Conservation (phyloP, 352 stramenopile genomes). For the Phytopythium mirpurense region DNA sequence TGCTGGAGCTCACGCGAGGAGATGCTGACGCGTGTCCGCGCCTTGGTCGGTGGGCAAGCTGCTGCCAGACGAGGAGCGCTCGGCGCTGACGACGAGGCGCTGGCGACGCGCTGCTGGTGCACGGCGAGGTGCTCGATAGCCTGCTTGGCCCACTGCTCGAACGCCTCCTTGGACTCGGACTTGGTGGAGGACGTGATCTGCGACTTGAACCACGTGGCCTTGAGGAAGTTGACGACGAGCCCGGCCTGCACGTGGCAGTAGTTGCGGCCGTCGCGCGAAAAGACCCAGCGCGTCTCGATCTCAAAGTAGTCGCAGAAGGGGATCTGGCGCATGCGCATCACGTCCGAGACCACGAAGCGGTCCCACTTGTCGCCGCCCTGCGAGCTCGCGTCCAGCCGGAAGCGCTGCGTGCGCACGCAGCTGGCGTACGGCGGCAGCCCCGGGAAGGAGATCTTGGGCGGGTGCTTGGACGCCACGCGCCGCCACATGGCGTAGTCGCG, state of each 20-base stretch:
- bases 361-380: conserved; percentile 39
- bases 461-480: conserved; percentile 45
- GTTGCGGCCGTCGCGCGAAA: conserved; percentile 63
- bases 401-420: conserved; percentile 43
- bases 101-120: conserved; percentile 18
- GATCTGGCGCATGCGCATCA: conserved; percentile 68
- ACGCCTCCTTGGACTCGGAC: conserved; percentile 65
- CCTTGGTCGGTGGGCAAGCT: not conserved
- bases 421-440: conserved; percentile 46
- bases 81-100: not conserved
- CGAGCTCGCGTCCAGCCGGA: conserved; percentile 35
- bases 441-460: conserved; percentile 54
- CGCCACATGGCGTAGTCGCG: conserved; percentile 42
- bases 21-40: not conserved
- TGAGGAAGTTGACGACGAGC: conserved; percentile 70
- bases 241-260: conserved; percentile 72
- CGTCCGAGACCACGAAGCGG: conserved; percentile 58
- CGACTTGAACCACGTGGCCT: conserved; percentile 82
- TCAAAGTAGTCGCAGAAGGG: conserved; percentile 83
- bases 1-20: not conserved
- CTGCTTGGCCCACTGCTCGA: conserved; percentile 54
- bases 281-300: conserved; percentile 77
- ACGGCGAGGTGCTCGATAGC: conserved; percentile 40
- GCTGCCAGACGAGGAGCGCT: not conserved
- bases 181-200: conserved; percentile 76